These are phyloP conservation scores for Plenodomus biglobosus DNA, from an alignment of 2,329 filamentous ascomycete species.

Conservation along the genomic window DNA sequence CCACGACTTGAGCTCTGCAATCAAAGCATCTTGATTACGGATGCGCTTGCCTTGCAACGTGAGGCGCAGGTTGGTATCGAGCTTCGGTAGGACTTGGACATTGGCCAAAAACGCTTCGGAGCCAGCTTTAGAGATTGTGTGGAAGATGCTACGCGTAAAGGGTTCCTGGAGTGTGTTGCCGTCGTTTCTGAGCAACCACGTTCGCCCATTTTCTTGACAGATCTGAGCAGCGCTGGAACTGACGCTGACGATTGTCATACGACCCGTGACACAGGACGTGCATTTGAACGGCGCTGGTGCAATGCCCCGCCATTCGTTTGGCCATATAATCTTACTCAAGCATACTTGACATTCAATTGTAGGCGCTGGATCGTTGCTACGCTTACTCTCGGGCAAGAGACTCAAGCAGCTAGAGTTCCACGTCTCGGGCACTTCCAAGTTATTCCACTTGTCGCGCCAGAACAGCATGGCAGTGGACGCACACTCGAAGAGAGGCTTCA, in stretches of 20 bases:
- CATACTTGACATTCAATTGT: constrained; percentile 52
- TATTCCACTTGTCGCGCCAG: constrained; percentile 52
- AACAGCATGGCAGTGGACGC: constrained; percentile 49
- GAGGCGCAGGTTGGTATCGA: constrained; percentile 16
- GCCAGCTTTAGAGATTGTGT: constrained; percentile 27
- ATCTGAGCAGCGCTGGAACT: constrained; percentile 46
- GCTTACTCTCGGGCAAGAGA: constrained; percentile 45
- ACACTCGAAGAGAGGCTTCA: constrained; percentile 45
- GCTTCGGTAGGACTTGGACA: constrained; percentile 43
- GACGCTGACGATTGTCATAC: constrained; percentile 42
- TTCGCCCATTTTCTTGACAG: constrained; percentile 45
- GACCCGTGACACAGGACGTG: constrained; percentile 44
- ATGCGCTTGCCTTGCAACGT: constrained; percentile 48
- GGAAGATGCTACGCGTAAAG: constrained; percentile 48
- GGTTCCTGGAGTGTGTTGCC: constrained; percentile 39
- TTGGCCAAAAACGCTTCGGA: constrained; percentile 40
- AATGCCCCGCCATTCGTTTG: constrained; percentile 45
- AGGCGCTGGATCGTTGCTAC: constrained; percentile 34
- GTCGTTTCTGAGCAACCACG: constrained; percentile 52
- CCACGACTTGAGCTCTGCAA: constrained; percentile 42
- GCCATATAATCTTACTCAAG: constrained; percentile 53
- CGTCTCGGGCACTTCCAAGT: constrained; percentile 52
- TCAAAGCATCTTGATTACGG: constrained; percentile 46
- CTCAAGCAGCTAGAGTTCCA: constrained; percentile 53
- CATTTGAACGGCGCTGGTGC: constrained; percentile 45